Base-by-base conservation (phyloP, 1,284 basidiomycete genomes). In the Leccinum huronense region DNA sequence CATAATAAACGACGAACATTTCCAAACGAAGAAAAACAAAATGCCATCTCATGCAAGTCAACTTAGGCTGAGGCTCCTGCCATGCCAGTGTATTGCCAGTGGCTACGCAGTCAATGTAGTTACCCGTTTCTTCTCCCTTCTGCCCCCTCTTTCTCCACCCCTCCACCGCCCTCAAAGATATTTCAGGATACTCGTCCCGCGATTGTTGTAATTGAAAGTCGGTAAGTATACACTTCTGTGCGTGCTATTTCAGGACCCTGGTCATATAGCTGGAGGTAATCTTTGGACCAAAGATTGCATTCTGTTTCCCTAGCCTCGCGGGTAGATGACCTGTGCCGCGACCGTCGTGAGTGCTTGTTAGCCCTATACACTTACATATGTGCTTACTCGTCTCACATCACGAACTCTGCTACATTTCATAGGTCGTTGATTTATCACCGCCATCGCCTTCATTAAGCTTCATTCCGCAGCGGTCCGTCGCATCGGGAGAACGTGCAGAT, bases 101-200 rank as follows among this genome's bases (percentile, higher is more conserved):
- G 23, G 23, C 23, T 27, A 27, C 23, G 23, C 23, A 27, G 23
- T 27, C 23, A 27, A 27, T 27, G 23, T 27, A 27, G 23, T 27
- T 51, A 48, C 45, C 45, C 19, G 48, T 51, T 51, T 27, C 48
- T 51, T 27, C 19, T 51, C 23, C 48, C 48, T 9, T 27, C 11
- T 13, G 23, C 23, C 48, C 30, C 16, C 19, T 53, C 56, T 58
- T 33, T 59, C 61, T 67, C 63, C 69, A 27, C 65, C 69, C 60
- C 57, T 60, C 63, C 56, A 63, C 71, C 66, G 70, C 76, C 75
- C 75, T 72, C 71, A 66, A 65, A 73, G 68, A 31, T 60, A 55
- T 55, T 55, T 55, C 53, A 31, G 23, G 48, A 51, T 27, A 23
- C 48, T 51, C 48, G 6, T 51, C 48, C 48, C 48, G 2, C 48